Conservation (phyloP, 305 asterid species). For the Vinca major region DNA sequence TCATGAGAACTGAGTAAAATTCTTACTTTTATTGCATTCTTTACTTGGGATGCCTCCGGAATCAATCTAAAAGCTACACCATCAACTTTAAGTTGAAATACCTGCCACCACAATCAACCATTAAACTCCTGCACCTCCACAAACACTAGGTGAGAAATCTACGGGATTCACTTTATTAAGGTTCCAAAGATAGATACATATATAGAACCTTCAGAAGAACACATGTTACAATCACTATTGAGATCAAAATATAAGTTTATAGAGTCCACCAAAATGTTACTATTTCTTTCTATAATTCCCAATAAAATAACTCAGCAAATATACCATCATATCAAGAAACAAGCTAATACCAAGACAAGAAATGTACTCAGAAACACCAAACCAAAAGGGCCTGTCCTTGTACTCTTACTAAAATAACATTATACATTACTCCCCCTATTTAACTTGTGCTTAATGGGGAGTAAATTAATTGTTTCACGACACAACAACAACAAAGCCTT, state of each 20-base stretch:
- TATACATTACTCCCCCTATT: no score
- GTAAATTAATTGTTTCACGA: no score
- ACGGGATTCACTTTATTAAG: not conserved
- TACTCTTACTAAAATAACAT: not conserved
- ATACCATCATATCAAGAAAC: not conserved
- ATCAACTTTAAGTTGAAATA: conserved; percentile 72
- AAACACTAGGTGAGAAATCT: not conserved
- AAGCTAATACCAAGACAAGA: not conserved
- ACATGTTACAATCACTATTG: not conserved
- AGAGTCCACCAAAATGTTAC: not conserved
- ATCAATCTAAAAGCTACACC: conserved; percentile 86
- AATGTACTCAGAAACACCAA: not conserved
- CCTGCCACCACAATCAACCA: conserved; percentile 35
- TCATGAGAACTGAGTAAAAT: not conserved
- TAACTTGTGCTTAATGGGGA: no score
- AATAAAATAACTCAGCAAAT: not conserved
- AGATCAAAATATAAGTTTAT: not conserved
- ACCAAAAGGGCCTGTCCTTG: not conserved
- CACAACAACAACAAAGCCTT: no score
- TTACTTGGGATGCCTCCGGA: conserved; percentile 83
- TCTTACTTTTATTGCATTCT: conserved; percentile 66
- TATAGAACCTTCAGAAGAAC: not conserved
- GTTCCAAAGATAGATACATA: not conserved
- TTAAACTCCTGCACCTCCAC: conserved; percentile 2
- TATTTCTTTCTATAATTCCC: not conserved